Evolutionary conservation across 2,329 filamentous ascomycete genomes (phyloP), one percentile per base, ranked within the genome.

Genomic region (Helicocarpus griseus): DNA sequence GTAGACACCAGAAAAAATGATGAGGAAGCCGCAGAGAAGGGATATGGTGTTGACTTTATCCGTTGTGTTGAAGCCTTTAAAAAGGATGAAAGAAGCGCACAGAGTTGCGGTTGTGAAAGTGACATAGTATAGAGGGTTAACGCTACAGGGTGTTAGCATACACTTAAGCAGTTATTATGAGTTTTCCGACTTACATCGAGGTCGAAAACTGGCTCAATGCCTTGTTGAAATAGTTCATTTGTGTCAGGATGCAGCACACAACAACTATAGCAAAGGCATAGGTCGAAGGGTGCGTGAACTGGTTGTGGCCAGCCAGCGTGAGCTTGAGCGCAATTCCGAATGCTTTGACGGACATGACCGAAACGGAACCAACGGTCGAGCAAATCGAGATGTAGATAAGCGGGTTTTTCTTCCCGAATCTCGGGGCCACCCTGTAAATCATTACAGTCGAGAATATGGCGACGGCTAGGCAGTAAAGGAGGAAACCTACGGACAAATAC

Each of bases 171-270:
- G 46, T 5, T 31, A 26, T 11, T n/a, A 44, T 29, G 26, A 6
- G 43, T 24, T 26, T 11, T 14, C 28, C 52, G 17, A 75, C 87
- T 68, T 79, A 95, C 90, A 98, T 95, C 61, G 94, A 95, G 29
- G 93, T 96, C 28, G 88, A 91, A 72, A 97, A 98, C 63, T 94
- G 89, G 69, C 89, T 94, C 54, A 98, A 75, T 6, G 93, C 93
- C 72, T 98, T 98, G 77, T 98, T 98, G 73, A 98, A 95, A 71
- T 98, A 98, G 71, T 98, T 98, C 93, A 98, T 97, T 76, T 98
- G 93, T 7, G 90, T 96, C 59, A 98, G 70, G 65, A 98, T 97
- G 75, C 93, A 98, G 57, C 96, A 88, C 2, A 79, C 77, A 0
- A 90, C 93, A 58, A 97, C 81, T 58, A 98, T 96, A 70, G 91